Base-by-base conservation (phyloP, 495 filamentous ascomycete genomes). In the Podospora didyma region DNA sequence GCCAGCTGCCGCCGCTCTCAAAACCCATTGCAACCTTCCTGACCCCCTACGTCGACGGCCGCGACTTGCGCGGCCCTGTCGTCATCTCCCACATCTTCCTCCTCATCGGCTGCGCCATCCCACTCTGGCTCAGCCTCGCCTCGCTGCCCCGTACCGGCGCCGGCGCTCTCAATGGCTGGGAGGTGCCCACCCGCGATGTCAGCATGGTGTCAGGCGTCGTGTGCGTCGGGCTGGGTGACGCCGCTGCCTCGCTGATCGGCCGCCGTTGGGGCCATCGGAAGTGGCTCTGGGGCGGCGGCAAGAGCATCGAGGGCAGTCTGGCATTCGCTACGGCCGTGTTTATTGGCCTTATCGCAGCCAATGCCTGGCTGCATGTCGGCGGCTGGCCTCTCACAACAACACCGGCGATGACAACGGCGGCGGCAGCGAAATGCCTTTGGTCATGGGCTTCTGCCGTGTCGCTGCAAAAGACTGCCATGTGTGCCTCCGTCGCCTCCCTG, bases 211-310 rank as follows among this genome's bases (percentile, higher is more conserved):
- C 86, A 39, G 94, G 94, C 2, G 87, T 97, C 2, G 80, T 97
- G 4, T 97, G 93, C 66, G 94, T 98, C 21, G 94, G 94, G 2
- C 83, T 98, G 71, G 94, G 94, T 14, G 94, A 99, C 69, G 92
- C 94, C 0, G 94, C 93, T 1, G 94, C 94, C n/a, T 93, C 88
- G 3, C 75, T 99, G 2, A 83, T 97, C 24, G 95, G 94, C 5
- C 77, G 95, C n/a, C 80, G 93, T 10, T 93, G 85, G 68, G 95
- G 94, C 16, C 82, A 82, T 20, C 79, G 81, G 12, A 96, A 96
- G 78, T 99, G 94, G 94, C 81, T 92, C 46, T 99, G 94, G 94
- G 88, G 89, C 24, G 94, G 94, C 14, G 94, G 92, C 3, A 99
- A 97, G 73, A 96, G 90, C 50, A 74, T 98, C 2, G 92, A 97